A percentile compares a stretch with the other conserved stretches of the same genome.
Evolutionary conservation across 768 basidiomycete species (phyloP).

Genomic region (Lanmaoa rubissima): DNA sequence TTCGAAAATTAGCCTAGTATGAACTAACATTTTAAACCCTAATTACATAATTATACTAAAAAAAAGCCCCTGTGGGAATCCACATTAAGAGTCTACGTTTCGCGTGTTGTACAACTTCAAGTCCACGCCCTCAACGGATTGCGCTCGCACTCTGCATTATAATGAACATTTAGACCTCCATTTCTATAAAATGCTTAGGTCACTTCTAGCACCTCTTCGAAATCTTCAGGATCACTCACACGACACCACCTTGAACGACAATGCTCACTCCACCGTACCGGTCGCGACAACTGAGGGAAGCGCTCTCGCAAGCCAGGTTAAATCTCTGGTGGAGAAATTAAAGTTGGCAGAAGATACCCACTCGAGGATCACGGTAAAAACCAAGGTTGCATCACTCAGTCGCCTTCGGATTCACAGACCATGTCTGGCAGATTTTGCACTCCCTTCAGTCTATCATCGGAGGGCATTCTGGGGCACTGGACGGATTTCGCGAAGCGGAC

Average conservation of each 20-base stretch:
- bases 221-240: conserved; percentile 49
- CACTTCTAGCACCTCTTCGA: conserved; percentile 57
- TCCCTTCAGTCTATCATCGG: conserved; percentile 69
- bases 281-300: neutral
- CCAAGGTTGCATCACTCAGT: neutral
- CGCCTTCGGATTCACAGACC: neutral
- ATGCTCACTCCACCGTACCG: conserved; percentile 22
- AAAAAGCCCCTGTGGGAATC: no score
- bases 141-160: neutral
- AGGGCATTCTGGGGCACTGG: conserved; percentile 64
- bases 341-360: conserved; percentile 52
- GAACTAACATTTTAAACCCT: no score
- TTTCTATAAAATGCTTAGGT: conserved; percentile 48
- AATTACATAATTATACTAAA: no score
- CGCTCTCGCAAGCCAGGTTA: conserved; percentile 49
- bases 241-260: conserved; percentile 18
- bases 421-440: conserved; percentile 47
- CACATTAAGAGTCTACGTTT: no score
- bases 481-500: conserved; percentile 78
- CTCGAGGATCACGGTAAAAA: conserved; percentile 53
- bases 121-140: no score
- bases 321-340: conserved; percentile 64
- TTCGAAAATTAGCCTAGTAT: no score
- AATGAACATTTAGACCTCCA: conserved; percentile 5
- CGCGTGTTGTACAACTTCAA: no score